phyloP scores from a whole-genome alignment of 441 rosid genomes.

The Adansonia grandidieri region DNA sequence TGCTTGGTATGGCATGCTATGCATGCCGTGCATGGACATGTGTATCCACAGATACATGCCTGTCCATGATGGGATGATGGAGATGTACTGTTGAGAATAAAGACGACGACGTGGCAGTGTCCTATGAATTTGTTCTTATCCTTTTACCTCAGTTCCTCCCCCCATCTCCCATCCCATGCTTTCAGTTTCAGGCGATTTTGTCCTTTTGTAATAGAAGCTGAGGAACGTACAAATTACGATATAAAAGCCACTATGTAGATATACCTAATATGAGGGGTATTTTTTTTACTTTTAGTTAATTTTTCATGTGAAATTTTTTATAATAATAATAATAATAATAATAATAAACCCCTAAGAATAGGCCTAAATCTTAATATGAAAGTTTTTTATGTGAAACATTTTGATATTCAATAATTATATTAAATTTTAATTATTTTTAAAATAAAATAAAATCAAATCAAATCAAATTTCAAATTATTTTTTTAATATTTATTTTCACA shows the following conservation, averaged over 20 bases:
- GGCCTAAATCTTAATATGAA: no score
- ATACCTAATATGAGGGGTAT: background rate
- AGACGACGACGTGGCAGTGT: conserved; percentile 25
- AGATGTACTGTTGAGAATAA: conserved; percentile 28
- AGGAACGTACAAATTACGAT: conserved; percentile 13
- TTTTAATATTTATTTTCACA: background rate
- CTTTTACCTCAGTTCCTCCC: background rate
- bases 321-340: no score
- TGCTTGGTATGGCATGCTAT: no score
- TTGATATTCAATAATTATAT: no score
- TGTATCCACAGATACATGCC: background rate
- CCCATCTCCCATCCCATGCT: conserved; percentile 32
- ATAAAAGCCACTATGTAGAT: background rate
- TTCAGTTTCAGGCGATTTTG: conserved; percentile 38
- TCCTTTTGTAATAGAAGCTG: conserved; percentile 23
- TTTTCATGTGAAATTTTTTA: background rate
- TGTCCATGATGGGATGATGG: background rate
- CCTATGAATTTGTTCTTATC: conserved; percentile 33
- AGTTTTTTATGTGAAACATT: no score
- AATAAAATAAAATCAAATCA: no score
- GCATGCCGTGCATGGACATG: background rate
- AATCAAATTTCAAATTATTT: background rate
- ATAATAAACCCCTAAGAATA: no score
- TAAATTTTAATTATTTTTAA: no score
- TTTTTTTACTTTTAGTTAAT: background rate